Evolutionary conservation across 2,329 filamentous ascomycete genomes (phyloP), one percentile per base, ranked within the genome.

Genomic region (Xylaria sp.): DNA sequence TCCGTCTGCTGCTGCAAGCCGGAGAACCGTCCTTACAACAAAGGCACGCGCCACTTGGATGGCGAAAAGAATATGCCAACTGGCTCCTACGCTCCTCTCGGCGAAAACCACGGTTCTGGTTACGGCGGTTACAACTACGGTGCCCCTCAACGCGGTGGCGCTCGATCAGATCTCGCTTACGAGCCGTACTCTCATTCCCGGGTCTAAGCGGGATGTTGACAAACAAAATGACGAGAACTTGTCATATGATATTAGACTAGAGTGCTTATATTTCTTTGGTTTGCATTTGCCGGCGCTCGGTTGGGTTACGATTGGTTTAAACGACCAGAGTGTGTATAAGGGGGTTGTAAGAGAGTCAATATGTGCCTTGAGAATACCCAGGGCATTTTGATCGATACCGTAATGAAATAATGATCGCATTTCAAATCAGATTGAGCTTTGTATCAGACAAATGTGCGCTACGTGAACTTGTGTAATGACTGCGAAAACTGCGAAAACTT

Each of bases 1-100:
- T 93, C 90, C 80, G 87, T 92, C 76, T 98, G 95, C 90, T 98
- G 94, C 89, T 97, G 94, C 85, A 89, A 87, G 65, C 81, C 83
- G 74, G 93, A 93, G 72, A 80, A 78, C 74, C 79, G 78, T 70
- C 69, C 75, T 55, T 74, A 78, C 15, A 62, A 70, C 69, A 77
- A 72, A 48, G 68, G 72, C 15, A 46, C 67, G 64, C 65, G 71
- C 52, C 69, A 73, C 61, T 73, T 73, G 56, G 82, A 85, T 67
- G 78, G 76, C 78, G 86, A 89, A 82, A 88, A 89, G 82, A 79
- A 84, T 55, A 74, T 84, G 10, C 79, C 82, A n/a, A 72, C 64
- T 43, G 77, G 78, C 69, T 72, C 78, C 6, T 87, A 87, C 77
- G 80, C 83, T 66, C 83, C 83, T 58, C 79, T 87, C 32, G 74